phyloP scores from a whole-genome alignment of 805 yeast species.

The Cyberlindnera bimundalis region DNA sequence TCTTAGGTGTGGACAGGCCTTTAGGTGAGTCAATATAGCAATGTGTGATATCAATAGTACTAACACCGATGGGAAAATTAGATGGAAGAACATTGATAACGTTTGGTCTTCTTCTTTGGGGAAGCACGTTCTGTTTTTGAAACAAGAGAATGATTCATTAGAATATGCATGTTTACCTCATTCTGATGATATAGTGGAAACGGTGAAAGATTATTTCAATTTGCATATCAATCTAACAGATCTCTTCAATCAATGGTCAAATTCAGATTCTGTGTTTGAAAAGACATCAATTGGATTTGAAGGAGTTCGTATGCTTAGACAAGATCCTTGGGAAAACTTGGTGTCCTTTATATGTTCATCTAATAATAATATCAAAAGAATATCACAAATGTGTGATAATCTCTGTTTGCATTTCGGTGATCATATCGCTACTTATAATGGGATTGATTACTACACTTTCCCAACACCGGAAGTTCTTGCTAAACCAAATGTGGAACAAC shows the following conservation, averaged over 20 bases:
- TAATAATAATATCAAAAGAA: conserved; percentile 92
- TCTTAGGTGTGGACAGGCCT: conserved; percentile 82
- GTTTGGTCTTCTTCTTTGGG: conserved; percentile 64
- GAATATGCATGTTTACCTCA: conserved; percentile 47
- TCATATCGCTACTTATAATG: conserved; percentile 49
- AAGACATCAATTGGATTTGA: conserved; percentile 37
- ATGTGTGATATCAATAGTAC: too few species aligned
- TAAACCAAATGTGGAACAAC: conserved; percentile 38
- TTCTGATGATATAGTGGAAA: conserved; percentile 34
- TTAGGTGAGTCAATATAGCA: too few species aligned
- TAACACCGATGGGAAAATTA: conserved; percentile 9
- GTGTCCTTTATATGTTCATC: conserved; percentile 90
- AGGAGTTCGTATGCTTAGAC: conserved; percentile 83
- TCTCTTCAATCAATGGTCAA: conserved; percentile 61
- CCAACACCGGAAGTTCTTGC: conserved; percentile 61
- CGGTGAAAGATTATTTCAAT: conserved; percentile 69
- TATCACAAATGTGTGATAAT: conserved; percentile 86
- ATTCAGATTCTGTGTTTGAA: conserved; percentile 48
- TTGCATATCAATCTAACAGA: conserved; percentile 49
- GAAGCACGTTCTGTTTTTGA: conserved; percentile 60
- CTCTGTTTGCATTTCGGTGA: conserved; percentile 71
- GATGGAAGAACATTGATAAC: conserved; percentile 65
- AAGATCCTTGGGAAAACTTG: conserved; percentile 96
- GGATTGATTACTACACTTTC: conserved; percentile 61
- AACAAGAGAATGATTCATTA: conserved; percentile 50